These are phyloP conservation scores for Hypoxylon intermedium DNA, from an alignment of 495 filamentous ascomycete species.

Conservation along the genomic window DNA sequence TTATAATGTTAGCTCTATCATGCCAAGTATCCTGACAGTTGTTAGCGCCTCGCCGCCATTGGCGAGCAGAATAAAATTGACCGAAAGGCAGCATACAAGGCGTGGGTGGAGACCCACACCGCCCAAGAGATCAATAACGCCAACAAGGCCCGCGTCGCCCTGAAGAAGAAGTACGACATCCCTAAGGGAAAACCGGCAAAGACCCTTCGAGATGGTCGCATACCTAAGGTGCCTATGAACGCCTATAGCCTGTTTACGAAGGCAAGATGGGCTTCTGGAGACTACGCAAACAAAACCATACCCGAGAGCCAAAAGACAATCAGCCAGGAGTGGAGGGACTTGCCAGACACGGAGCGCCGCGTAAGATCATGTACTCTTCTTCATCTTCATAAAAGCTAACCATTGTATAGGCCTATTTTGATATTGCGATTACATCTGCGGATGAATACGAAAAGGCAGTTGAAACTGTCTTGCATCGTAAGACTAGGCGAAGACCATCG, in stretches of 20 bases:
- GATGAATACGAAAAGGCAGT: conserved; percentile 35
- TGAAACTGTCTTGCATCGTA: conserved; percentile 6
- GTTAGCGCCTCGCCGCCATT: conserved; percentile 52
- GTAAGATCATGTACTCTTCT: conserved; percentile 38
- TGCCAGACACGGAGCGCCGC: conserved; percentile 57
- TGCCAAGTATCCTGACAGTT: conserved; percentile 12
- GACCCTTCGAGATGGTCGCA: conserved; percentile 63
- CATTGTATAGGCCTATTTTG: conserved; percentile 36
- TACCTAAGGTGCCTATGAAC: conserved; percentile 54
- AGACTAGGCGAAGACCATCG: background rate
- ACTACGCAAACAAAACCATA: conserved; percentile 48
- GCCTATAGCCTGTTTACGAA: conserved; percentile 55
- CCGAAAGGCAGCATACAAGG: conserved; percentile 54
- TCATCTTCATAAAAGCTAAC: conserved; percentile 25
- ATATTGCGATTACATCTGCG: conserved; percentile 19
- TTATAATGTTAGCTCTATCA: background rate
- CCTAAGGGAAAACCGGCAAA: conserved; percentile 35
- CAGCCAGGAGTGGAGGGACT: conserved; percentile 62
- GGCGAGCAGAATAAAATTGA: conserved; percentile 56
- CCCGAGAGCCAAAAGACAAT: conserved; percentile 44
- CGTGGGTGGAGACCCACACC: conserved; percentile 67
- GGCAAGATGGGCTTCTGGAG: conserved; percentile 56
- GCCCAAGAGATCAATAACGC: conserved; percentile 65
- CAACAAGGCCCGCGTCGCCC: conserved; percentile 65
- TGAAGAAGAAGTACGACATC: conserved; percentile 48